Percentiles rank a stretch among this genome's conserved stretches.
Conservation (phyloP, 768 basidiomycete genomes). For the Suillus subaureus region DNA sequence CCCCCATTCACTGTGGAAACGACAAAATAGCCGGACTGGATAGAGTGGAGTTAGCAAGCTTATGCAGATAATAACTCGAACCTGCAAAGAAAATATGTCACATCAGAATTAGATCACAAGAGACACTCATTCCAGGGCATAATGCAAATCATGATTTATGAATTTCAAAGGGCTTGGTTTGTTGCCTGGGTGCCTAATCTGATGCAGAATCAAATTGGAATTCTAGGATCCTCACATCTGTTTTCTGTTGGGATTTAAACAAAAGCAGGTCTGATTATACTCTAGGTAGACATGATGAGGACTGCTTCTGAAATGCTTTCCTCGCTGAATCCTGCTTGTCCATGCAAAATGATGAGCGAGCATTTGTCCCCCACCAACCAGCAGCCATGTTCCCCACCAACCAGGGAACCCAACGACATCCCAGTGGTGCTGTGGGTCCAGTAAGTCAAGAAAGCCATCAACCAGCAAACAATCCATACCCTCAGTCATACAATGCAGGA, state of each 20-base stretch:
- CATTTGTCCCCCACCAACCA: no score
- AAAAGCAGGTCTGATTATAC: neutral
- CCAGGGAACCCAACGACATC: no score
- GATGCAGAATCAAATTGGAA: neutral
- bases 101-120: neutral
- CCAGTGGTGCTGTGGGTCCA: no score
- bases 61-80: neutral
- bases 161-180: constrained; percentile 14
- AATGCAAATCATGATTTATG: constrained; percentile 20
- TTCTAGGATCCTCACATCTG: neutral
- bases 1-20: neutral
- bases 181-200: neutral
- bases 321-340: neutral
- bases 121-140: neutral
- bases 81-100: neutral
- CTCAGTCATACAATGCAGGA: no score
- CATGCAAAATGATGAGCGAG: neutral
- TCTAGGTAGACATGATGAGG: neutral
- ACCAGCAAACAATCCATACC: no score
- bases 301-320: neutral
- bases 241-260: neutral
- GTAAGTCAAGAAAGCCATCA: no score
- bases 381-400: no score
- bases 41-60: neutral
- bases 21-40: neutral